phyloP scores from a whole-genome alignment of 2,329 filamentous ascomycete genomes.

The Neurospora sp. region DNA sequence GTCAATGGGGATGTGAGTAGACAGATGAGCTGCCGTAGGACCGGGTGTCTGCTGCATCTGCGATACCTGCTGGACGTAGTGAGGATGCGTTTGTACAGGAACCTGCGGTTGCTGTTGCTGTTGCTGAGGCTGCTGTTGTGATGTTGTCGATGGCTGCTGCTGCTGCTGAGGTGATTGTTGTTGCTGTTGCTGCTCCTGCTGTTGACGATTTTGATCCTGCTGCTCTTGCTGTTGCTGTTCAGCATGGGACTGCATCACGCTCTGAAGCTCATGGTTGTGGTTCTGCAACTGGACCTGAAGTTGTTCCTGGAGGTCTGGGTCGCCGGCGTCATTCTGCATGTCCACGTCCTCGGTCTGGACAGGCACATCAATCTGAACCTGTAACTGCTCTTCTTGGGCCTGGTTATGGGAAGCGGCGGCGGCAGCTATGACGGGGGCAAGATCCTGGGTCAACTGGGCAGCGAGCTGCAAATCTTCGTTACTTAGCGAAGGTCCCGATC shows the following conservation, averaged over 20 bases:
- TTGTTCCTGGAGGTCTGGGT: constrained; percentile 15
- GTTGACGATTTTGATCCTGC: constrained; percentile 15
- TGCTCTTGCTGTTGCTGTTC: constrained; percentile 21
- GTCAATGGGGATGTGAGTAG: constrained; percentile 26
- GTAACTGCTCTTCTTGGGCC: constrained; percentile 22
- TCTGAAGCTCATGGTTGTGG: constrained; percentile 19
- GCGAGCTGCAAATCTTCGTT: constrained; percentile 48
- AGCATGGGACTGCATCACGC: constrained; percentile 2
- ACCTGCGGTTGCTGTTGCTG: constrained; percentile 13
- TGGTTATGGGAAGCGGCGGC: constrained; percentile 24
- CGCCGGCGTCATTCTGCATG: constrained; percentile 13
- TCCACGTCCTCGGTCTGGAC: constrained; percentile 18
- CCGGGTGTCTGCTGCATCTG: constrained; percentile 15
- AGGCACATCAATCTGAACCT: constrained; percentile 12
- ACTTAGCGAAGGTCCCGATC: constrained; percentile 28
- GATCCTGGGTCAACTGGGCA: constrained; percentile 45
- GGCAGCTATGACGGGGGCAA: constrained; percentile 41
- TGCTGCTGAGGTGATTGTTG: constrained; percentile 14
- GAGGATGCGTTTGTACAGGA: constrained; percentile 18
- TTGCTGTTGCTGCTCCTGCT: constrained; percentile 20
- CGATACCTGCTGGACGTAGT: constrained; percentile 10
- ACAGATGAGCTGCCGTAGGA: constrained; percentile 19
- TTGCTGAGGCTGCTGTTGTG: constrained; percentile 20
- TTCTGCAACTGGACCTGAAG: constrained; percentile 19
- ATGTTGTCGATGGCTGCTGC: constrained; percentile 20